Percentiles rank a stretch among this genome's conserved stretches.
phyloP scores from a whole-genome alignment of 441 rosid genomes.

The Eutrema salsugineum region DNA sequence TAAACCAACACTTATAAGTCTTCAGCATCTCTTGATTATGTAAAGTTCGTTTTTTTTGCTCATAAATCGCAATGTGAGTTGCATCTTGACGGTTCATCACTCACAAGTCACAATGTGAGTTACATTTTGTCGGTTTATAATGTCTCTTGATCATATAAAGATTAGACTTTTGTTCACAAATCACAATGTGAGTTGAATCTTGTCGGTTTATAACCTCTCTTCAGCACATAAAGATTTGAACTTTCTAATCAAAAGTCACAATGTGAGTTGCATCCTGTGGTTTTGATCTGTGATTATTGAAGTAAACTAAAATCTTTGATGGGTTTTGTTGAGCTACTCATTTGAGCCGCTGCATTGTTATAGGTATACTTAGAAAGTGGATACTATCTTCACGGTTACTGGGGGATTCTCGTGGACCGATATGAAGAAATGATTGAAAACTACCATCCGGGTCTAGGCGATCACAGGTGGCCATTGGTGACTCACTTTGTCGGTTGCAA shows the following conservation, averaged over 20 bases:
- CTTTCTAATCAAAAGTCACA: not conserved
- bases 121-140: not conserved
- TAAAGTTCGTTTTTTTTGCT: not conserved
- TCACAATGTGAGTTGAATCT: constrained; percentile 7
- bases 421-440: constrained; percentile 93
- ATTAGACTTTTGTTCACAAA: not conserved
- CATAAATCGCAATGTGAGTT: not conserved
- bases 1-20: not conserved
- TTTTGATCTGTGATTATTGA: not conserved
- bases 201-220: not conserved
- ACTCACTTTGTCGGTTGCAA: constrained; percentile 94
- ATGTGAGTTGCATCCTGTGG: not conserved
- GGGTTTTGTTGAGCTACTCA: too few species aligned
- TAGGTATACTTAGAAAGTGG: constrained; percentile 73
- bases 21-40: not conserved
- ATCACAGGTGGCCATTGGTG: constrained; percentile 91
- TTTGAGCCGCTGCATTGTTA: not conserved
- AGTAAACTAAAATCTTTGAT: too few species aligned
- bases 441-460: constrained; percentile 81
- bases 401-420: constrained; percentile 86
- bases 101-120: not conserved
- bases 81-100: not conserved
- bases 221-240: not conserved
- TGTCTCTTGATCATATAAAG: not conserved
- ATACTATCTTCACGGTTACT: constrained; percentile 88